Conservation (phyloP, 1,139 yeast species). For the Nadsonia starkeyi-henricii region DNA sequence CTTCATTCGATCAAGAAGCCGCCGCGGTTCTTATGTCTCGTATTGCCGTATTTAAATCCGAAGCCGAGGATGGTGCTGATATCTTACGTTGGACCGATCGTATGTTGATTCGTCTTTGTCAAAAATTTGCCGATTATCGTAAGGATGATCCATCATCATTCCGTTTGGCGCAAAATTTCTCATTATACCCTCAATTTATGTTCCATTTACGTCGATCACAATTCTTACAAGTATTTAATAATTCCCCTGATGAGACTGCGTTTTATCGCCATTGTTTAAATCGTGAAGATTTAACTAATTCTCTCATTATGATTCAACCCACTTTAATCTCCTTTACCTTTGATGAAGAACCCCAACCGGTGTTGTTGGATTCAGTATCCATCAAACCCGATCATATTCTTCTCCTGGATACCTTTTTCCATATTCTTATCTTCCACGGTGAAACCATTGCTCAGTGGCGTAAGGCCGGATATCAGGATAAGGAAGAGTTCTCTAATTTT, state of each 20-base stretch:
- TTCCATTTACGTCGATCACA: slow-evolving; percentile 61
- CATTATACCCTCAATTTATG: slow-evolving; percentile 62
- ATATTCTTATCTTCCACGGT: slow-evolving; percentile 57
- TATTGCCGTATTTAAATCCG: slow-evolving; percentile 35
- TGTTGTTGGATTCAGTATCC: slow-evolving; percentile 54
- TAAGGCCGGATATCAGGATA: slow-evolving; percentile 50
- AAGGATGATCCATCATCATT: slow-evolving; percentile 57
- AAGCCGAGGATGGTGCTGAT: slow-evolving; percentile 40
- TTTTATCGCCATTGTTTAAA: slow-evolving; percentile 52
- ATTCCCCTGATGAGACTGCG: slow-evolving; percentile 69
- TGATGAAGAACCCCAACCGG: slow-evolving; percentile 43
- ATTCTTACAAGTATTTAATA: slow-evolving; percentile 55
- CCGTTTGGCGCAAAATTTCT: slow-evolving; percentile 52
- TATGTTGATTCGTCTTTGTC: slow-evolving; percentile 57
- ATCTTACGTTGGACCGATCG: slow-evolving; percentile 69
- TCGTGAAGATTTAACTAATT: slow-evolving; percentile 53
- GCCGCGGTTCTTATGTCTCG: slow-evolving; percentile 51
- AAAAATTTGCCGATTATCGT: slow-evolving; percentile 62
- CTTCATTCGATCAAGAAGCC: slow-evolving; percentile 54
- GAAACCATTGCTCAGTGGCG: slow-evolving; percentile 58
- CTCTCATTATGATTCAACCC: slow-evolving; percentile 66
- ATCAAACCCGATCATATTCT: slow-evolving; percentile 47
- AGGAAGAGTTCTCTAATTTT: slow-evolving; percentile 49
- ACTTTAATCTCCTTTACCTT: slow-evolving; percentile 52
- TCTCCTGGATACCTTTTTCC: slow-evolving; percentile 62